phyloP scores from a whole-genome alignment of 1,284 basidiomycete genomes.

The Ceratorhiza oryzae-sativae region DNA sequence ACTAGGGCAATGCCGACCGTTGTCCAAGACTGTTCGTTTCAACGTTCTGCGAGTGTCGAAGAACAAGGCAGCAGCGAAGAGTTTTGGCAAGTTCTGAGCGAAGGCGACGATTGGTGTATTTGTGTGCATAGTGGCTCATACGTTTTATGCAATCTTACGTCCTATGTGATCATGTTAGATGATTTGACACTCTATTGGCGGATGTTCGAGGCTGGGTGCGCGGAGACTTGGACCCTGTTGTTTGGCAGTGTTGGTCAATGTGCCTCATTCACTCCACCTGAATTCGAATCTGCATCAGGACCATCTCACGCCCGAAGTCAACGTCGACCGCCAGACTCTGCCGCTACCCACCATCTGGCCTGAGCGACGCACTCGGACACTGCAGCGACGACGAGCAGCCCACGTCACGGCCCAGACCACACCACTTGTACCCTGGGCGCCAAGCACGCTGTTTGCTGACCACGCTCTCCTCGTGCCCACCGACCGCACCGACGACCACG shows the following conservation, averaged over 20 bases:
- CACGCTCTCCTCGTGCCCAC: slow-evolving; percentile 13
- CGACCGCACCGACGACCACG: slow-evolving; percentile 22
- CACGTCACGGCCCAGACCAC: not conserved
- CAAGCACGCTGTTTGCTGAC: slow-evolving; percentile 40
- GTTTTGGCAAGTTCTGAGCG: slow-evolving; percentile 91
- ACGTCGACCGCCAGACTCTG: slow-evolving; percentile 38
- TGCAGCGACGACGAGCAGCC: slow-evolving; percentile 11
- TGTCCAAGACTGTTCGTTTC: slow-evolving; percentile 99
- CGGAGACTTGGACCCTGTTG: slow-evolving; percentile 16
- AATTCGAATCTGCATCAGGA: slow-evolving; percentile 37
- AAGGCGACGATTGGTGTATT: slow-evolving; percentile 5
- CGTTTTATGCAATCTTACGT: slow-evolving; percentile 41
- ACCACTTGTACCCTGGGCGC: slow-evolving; percentile 61
- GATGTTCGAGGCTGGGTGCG: slow-evolving; percentile 15
- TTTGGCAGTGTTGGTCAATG: slow-evolving; percentile 25
- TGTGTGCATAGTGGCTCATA: slow-evolving; percentile 34
- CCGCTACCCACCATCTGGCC: slow-evolving; percentile 4
- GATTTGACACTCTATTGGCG: slow-evolving; percentile 1
- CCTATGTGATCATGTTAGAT: slow-evolving; percentile 19
- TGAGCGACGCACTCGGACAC: not conserved
- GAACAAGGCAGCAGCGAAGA: slow-evolving; percentile 87
- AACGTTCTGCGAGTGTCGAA: slow-evolving; percentile 92
- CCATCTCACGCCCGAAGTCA: slow-evolving; percentile 39
- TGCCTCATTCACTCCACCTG: slow-evolving; percentile 37
- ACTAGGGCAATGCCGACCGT: slow-evolving; percentile 93